Evolutionary conservation across 306 rosid species (phyloP).

Genomic region (Adenanthera pavonina): DNA sequence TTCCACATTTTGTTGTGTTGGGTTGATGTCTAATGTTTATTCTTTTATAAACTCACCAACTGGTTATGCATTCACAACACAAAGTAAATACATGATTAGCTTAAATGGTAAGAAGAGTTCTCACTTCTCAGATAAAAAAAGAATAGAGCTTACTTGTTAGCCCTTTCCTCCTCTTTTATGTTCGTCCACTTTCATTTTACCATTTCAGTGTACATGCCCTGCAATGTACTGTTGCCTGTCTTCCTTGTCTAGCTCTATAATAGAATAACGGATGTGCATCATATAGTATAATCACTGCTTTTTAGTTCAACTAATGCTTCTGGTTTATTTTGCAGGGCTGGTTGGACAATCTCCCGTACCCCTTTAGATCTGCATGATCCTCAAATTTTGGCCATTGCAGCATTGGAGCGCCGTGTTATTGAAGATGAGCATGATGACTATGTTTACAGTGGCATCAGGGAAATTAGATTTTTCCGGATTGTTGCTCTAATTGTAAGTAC

Average conservation of each 20-base stretch:
- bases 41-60: neutral
- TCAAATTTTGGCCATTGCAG: constrained; percentile 63
- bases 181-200: neutral
- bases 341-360: constrained; percentile 57
- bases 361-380: constrained; percentile 63
- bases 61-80: neutral
- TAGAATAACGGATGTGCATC: neutral
- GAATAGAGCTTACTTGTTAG: neutral
- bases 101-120: neutral
- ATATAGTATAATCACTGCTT: neutral
- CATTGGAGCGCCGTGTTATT: constrained; percentile 59
- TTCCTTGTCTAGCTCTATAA: neutral
- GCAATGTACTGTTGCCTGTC: neutral
- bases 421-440: constrained; percentile 65
- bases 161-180: neutral
- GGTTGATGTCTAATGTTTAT: neutral
- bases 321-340: constrained; percentile 48
- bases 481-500: constrained; percentile 60
- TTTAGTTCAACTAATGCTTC: constrained; percentile 6
- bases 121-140: neutral
- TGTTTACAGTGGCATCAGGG: constrained; percentile 47
- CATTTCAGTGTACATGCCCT: constrained; percentile 7
- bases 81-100: neutral
- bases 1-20: neutral
- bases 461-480: constrained; percentile 63